A percentile compares a stretch with the other conserved stretches of the same genome.
Conservation (phyloP, 2,329 filamentous ascomycete species). For the Claviceps paspali region DNA sequence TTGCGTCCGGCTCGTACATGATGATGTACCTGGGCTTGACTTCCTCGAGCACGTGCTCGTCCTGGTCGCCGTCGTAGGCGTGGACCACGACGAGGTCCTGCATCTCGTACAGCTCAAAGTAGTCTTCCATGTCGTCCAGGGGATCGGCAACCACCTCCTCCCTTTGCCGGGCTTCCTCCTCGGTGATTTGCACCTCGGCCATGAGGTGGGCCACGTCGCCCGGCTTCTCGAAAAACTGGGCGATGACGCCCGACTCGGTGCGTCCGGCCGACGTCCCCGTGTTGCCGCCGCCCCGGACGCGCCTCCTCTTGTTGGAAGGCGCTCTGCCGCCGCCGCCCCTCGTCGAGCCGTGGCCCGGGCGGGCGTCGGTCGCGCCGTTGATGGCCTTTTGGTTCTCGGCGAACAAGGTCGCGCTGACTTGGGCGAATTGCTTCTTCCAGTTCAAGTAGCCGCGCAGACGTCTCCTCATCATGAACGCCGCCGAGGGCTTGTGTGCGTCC, state of each 20-base stretch:
- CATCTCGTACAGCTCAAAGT: conserved; percentile 84
- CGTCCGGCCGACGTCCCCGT: conserved; percentile 39
- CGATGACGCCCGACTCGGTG: conserved; percentile 57
- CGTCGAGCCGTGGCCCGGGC: conserved; percentile 27
- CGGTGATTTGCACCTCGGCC: conserved; percentile 68
- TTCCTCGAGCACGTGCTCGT: conserved; percentile 93
- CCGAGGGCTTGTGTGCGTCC: conserved; percentile 51
- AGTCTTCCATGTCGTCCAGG: conserved; percentile 81
- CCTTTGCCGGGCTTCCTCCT: conserved; percentile 60
- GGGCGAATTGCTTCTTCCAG: conserved; percentile 83
- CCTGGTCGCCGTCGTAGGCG: conserved; percentile 87
- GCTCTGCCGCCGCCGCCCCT: conserved; percentile 46
- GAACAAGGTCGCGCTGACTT: conserved; percentile 67
- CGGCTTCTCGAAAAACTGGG: conserved; percentile 68
- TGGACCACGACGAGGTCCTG: conserved; percentile 78
- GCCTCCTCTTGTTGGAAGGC: conserved; percentile 72
- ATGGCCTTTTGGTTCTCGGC: conserved; percentile 66
- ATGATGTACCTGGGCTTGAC: conserved; percentile 86
- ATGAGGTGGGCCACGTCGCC: conserved; percentile 69
- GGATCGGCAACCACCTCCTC: conserved; percentile 61
- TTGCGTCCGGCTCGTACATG: conserved; percentile 94
- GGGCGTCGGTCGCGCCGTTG: conserved; percentile 47
- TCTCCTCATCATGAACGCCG: conserved; percentile 75
- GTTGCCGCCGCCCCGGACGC: conserved; percentile 64
- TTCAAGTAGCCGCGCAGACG: conserved; percentile 73